Base-by-base conservation (phyloP, 2,329 filamentous ascomycete genomes). In the Cladophialophora psammophila region DNA sequence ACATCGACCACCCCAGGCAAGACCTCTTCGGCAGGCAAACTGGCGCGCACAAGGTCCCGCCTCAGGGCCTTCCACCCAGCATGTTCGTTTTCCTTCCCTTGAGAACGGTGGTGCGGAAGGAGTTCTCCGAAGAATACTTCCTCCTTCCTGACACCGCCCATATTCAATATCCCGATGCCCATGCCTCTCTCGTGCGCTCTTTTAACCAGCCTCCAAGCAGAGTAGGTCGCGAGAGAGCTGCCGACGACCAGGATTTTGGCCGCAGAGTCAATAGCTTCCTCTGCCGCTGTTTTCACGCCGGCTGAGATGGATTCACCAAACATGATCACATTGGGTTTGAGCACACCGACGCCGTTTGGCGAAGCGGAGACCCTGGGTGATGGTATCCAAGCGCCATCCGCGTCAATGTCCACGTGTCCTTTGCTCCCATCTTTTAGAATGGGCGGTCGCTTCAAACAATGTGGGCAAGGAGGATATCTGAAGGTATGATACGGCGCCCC, bases 261-360 rank as follows among this genome's bases (percentile, higher is more conserved):
- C 1, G 93, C 91, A 34, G 85, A 85, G 74, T 97, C 92, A 58
- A 98, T 88, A 12, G 91, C 91, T 34, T 87, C 81, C 75, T 98
- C 94, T 1, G 94, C 94, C 0, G 88, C 88, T 1, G 81, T 78
- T 77, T 96, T 97, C 40, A 94, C 89, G 1, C 80, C 74, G 1
- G 80, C 78, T 0, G 87, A 83, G 58, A 98, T 96, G 67, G 88
- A 94, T 79, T 98, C 95, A 15, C 95, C 95, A 77, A 98, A 98
- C 93, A 98, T 97, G 73, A 94, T 89, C 1, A 99, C 94, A 0
- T 92, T 92, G 3, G 95, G 95, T 76, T 98, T 98, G 63, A 99
- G 78, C 42, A 98, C 88, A 1, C 94, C 95, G 0, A 88, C 92
- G 15, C 56, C 52, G 1, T 85, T 88, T 72, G 88, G 89, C 0